phyloP scores from a whole-genome alignment of 2,329 filamentous ascomycete species.

The Neoscytalidium dimidiatum region DNA sequence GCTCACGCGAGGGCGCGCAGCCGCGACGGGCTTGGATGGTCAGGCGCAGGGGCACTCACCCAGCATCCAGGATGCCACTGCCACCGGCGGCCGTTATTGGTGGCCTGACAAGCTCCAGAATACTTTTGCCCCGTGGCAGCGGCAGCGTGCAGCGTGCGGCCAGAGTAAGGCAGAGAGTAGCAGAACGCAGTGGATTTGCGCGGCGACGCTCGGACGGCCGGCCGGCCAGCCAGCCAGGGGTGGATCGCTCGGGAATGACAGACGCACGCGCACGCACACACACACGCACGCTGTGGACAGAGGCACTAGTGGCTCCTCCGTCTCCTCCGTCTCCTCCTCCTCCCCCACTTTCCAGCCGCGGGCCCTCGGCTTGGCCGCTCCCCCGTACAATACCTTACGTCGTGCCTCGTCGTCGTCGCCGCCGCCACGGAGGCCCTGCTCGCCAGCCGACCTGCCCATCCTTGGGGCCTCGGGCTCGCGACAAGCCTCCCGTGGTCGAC shows the following conservation, averaged over 20 bases:
- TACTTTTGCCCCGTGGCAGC: background rate
- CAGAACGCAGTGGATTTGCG: slow-evolving; percentile 3
- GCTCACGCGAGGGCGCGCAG: background rate
- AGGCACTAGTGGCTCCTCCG: too few relatives aligned
- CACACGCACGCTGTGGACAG: too few relatives aligned
- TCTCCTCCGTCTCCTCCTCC: too few relatives aligned
- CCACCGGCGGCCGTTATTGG: background rate
- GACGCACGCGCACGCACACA: too few relatives aligned
- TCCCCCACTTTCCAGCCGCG: slow-evolving; percentile 11
- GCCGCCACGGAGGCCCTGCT: too few relatives aligned
- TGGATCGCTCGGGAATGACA: slow-evolving; percentile 14
- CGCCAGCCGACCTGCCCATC: background rate
- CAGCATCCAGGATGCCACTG: background rate
- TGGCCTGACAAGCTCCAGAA: slow-evolving; percentile 13
- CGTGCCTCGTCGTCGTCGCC: too few relatives aligned
- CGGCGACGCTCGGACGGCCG: slow-evolving; percentile 4
- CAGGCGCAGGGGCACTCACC: slow-evolving; percentile 8
- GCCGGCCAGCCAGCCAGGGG: too few relatives aligned
- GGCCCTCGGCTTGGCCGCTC: background rate
- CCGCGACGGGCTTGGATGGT: background rate
- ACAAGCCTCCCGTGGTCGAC: background rate
- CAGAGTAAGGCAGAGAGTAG: slow-evolving; percentile 6
- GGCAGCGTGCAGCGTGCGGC: slow-evolving; percentile 1
- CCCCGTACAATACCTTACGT: too few relatives aligned
- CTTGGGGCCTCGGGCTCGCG: background rate